phyloP scores from a whole-genome alignment of 768 basidiomycete species.

The Mycena olivaceomarginata region DNA sequence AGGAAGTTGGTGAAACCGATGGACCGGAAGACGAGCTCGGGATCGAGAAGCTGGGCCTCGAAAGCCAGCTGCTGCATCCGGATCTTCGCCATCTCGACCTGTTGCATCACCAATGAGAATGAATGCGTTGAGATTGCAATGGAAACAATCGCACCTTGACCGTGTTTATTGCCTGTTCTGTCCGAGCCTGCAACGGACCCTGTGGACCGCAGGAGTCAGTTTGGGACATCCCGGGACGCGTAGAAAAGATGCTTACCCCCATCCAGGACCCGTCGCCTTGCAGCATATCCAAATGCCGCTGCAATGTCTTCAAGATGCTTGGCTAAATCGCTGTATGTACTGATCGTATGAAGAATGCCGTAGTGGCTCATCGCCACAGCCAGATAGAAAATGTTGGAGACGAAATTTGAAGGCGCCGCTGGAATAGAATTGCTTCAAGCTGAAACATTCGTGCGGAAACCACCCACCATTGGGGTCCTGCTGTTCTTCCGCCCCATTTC shows the following conservation, averaged over 20 bases:
- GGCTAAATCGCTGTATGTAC: slow-evolving; percentile 81
- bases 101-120: slow-evolving; percentile 11
- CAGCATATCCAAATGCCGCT: slow-evolving; percentile 84
- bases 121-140: not conserved
- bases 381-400: slow-evolving; percentile 96
- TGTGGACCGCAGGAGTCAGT: slow-evolving; percentile 51
- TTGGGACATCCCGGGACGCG: not conserved
- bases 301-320: slow-evolving; percentile 88
- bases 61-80: slow-evolving; percentile 86
- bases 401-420: slow-evolving; percentile 91
- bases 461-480: slow-evolving; percentile 64
- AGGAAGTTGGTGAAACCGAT: slow-evolving; percentile 93
- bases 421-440: slow-evolving; percentile 11
- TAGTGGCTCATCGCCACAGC: slow-evolving; percentile 92
- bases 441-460: not conserved
- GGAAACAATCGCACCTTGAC: slow-evolving; percentile 73
- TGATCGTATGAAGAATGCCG: slow-evolving; percentile 89
- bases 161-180: slow-evolving; percentile 85
- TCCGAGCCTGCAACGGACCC: slow-evolving; percentile 85
- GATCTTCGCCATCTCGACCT: slow-evolving; percentile 84
- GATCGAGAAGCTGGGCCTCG: slow-evolving; percentile 91
- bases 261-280: slow-evolving; percentile 89
- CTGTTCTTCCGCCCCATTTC: slow-evolving; percentile 79
- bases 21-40: slow-evolving; percentile 86
- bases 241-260: slow-evolving; percentile 71